Base-by-base conservation (phyloP, 805 yeast genomes). In the Metschnikowia orientalis region DNA sequence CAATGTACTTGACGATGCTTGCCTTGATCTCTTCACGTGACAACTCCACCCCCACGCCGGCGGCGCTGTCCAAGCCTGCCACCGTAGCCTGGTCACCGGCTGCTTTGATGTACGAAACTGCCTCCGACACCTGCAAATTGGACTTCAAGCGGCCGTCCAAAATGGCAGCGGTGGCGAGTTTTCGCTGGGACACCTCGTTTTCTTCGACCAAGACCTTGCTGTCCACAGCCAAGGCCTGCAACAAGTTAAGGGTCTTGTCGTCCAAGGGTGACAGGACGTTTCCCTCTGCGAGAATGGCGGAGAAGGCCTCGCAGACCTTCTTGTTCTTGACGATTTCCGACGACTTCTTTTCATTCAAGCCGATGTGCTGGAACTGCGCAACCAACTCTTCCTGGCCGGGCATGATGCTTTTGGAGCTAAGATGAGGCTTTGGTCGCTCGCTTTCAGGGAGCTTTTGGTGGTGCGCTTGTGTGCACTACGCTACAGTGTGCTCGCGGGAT, bases 271-370 rank as follows among this genome's bases (percentile, higher is more conserved):
- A 50, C 17, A 37, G 43, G 15, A 44, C 29, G 16, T 50, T 30
- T 14, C 72, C 63, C 33, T 75, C 76, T 15, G 54, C 49, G 35
- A 83, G 67, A 38, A 88, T 71, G 22, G 73, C 73, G 18, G 67
- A 70, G 32, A 92, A 69, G 1, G 95, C 75, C 24, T 67, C 65
- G 11, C 90, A 74, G 24, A 89, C 94, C 58, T 89, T 89, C 55
- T 79, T 79, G 65, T 92, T 90, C 58, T 87, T 90, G 36, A 77
- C 58, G 37, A 88, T 80, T 53, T 92, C 97, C 30, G 77, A 75
- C 39, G 84, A 69, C 56, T 85, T 86, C 47, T 77, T 68, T 11
- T 81, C 90, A 47, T 73, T 77, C 45, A 84, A 76, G 9, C 94
- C 94, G 37, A 81, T 54, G 32, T 57, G 50, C 35, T 59, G 49